Base-by-base conservation (phyloP, 176 grass and related monocot species). In the Urochloa ruziziensis region DNA sequence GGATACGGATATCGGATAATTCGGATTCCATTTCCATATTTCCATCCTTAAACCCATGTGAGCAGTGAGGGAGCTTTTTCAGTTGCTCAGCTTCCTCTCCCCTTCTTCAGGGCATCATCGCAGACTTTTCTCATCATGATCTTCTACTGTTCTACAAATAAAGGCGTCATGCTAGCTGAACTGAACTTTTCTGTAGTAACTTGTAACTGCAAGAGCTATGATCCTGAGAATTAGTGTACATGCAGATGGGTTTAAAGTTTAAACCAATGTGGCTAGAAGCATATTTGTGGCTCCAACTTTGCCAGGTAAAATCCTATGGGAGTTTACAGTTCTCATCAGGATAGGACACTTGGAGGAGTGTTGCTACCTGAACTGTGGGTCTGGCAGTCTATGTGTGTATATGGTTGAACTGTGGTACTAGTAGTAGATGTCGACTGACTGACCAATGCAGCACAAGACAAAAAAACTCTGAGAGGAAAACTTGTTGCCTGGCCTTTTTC, bases 31-130 rank as follows among this genome's bases (percentile, higher is more conserved):
- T n/a, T n/a, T n/a, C n/a, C n/a, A n/a, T n/a, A n/a, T n/a, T n/a
- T n/a, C n/a, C n/a, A n/a, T n/a, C n/a, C n/a, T n/a, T n/a, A n/a
- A 78, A 49, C 84, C 74, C 84, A 90, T 90, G 88, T 90, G 68
- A 30, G n/a, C 56, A 27, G 68, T 48, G 83, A 90, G 69, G 53
- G 40, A 49, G 35, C 66, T 59, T 82, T 80, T 81, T 23, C 61
- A 48, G 69, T 12, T 81, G 3, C 11, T 34, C 77, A 2, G 16
- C 56, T 62, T 14, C 1, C 29, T n/a, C 56, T 52, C 39, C 39
- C 51, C 9, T 44, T 14, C 42, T 5, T 39, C 66, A 70, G 67
- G 40, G 39, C 75, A 63, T 61, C 40, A 52, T 64, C 73, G 32
- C 56, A 77, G 34, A 27, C 27, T 69, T 78, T 81, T 21, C 44